These are phyloP conservation scores for Fusarium sp. DNA, from an alignment of 2,329 filamentous ascomycete species.

Conservation along the genomic window DNA sequence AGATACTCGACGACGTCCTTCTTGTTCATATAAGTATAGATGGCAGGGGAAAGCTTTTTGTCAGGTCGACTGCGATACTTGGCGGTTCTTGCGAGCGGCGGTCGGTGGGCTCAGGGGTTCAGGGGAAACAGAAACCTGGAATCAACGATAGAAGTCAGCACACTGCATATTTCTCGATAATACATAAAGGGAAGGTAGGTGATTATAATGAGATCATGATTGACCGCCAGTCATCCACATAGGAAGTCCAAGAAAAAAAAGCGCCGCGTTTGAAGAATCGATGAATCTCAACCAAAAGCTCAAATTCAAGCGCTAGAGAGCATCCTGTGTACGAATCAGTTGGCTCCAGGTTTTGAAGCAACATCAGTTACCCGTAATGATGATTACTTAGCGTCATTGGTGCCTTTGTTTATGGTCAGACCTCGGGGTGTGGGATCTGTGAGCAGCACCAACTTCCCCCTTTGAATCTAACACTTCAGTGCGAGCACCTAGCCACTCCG, in stretches of 20 bases:
- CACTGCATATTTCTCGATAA: neutral
- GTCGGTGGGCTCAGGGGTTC: neutral
- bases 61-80: neutral
- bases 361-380: rapidly evolving
- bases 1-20: no score
- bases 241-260: neutral
- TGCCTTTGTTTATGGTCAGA: no score
- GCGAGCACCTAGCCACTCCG: no score
- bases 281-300: neutral
- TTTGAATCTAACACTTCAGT: neutral
- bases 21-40: rapidly evolving
- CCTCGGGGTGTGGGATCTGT: neutral
- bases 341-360: neutral
- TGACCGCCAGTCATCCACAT: neutral
- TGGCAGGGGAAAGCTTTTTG: rapidly evolving
- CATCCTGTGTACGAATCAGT: rapidly evolving
- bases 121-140: neutral
- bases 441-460: neutral
- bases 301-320: neutral
- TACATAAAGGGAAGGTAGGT: rapidly evolving
- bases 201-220: neutral
- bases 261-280: neutral
- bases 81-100: neutral
- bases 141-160: neutral
- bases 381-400: neutral